Evolutionary conservation across 306 rosid genomes (phyloP), one percentile per base, ranked within the genome.

Genomic region (Inga oerstediana): DNA sequence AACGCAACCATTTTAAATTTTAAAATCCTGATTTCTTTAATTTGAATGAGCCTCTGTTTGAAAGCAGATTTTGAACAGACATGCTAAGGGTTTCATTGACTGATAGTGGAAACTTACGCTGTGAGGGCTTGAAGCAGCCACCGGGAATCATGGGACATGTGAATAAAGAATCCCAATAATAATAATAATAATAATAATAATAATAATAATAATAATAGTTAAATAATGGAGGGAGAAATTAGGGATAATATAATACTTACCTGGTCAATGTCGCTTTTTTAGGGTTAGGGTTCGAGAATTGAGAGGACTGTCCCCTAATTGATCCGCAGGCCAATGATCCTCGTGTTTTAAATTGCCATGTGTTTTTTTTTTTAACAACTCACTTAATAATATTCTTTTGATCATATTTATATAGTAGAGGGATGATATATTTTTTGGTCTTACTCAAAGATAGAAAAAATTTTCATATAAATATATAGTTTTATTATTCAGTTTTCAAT

Each of bases 271-370:
- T 1, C 12, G 32, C 65, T 58, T 58, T 58, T 58, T 44, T 80
- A 45, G 51, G 74, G 74, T 68, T 68, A 68, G 82, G 58, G 77
- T 56, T 58, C 56, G 78, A 84, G 84, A 84, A 74, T 49, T 51
- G 82, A 70, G 81, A 79, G 32, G 45, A 67, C 48, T 84, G 83
- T 84, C 79, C 74, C 84, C 78, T 62, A 37, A 58, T 2, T 8
- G 77, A 79, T 76, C 32, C 82, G 58, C 83, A 67, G 74, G 72
- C 86, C 90, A 43, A 80, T 80, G 67, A 81, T 79, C 5, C 9
- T 10, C 22, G 0, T 14, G 10, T 13, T 37, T 13, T 64, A 32
- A 32, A 10, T 10, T 61, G 67, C 62, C 20, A 20, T 20, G 62
- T 1, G 10, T 52, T 7, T 2, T 52, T 16, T 13, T 3, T 51